phyloP scores from a whole-genome alignment of 164 flowering plant genomes.

The Umbilicus rupestris region DNA sequence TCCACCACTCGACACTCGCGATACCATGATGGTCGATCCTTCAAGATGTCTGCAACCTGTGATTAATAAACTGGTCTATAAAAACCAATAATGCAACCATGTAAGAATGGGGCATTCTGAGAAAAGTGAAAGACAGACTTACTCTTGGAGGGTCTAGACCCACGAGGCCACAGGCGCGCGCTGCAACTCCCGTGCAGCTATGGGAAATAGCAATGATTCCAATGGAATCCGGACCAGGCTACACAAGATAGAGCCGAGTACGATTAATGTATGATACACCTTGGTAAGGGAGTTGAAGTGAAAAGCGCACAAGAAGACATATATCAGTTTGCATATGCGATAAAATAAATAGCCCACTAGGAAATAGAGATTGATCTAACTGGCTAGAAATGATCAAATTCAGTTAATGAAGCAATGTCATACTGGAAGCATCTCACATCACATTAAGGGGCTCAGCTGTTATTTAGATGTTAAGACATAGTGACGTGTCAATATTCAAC shows the following conservation, averaged over 20 bases:
- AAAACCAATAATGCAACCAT: background rate
- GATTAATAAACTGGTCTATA: background rate
- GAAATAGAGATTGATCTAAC: background rate
- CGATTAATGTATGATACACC: background rate
- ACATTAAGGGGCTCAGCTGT: conserved; percentile 6
- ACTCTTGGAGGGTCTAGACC: conserved; percentile 81
- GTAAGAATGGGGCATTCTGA: background rate
- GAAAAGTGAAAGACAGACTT: conserved; percentile 5
- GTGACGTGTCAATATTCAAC: conserved; percentile 9
- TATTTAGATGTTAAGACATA: conserved; percentile 14
- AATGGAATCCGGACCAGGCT: conserved; percentile 99
- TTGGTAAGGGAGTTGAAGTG: background rate
- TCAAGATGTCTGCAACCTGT: conserved; percentile 72
- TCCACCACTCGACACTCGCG: conserved; percentile 70
- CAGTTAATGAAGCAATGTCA: background rate
- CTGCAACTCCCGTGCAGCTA: conserved; percentile 93
- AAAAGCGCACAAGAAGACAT: background rate
- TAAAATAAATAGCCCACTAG: background rate
- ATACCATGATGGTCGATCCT: conserved; percentile 70
- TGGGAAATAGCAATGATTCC: conserved; percentile 99
- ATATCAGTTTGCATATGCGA: background rate
- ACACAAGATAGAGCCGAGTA: conserved; percentile 9
- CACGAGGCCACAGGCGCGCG: conserved; percentile 94
- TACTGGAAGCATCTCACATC: background rate
- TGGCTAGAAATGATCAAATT: background rate